Evolutionary conservation across 164 flowering plant species (phyloP), one percentile per base, ranked within the genome.

Genomic region (Nymphaea colorata): DNA sequence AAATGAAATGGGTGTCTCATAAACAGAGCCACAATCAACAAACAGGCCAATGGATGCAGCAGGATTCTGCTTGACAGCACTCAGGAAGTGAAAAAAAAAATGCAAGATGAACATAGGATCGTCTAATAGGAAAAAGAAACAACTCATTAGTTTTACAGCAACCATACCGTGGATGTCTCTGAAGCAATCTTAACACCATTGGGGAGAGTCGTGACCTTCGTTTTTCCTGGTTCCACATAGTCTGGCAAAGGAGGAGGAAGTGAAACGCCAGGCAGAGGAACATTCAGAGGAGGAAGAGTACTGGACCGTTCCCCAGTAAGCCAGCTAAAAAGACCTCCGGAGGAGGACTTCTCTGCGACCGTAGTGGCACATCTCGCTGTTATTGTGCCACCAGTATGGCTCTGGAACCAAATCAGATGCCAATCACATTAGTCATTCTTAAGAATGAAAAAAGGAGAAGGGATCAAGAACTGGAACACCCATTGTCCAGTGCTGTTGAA

Each of bases 151-250:
- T 6, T 7, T 61, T 36, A 36, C 36, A 67, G 7, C 43, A 59
- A 2, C 59, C 80, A 69, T 83, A 94, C 99, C 77, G 76, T 7
- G 3, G 96, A 85, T 47, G 87, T 69, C 74, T 91, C 94, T 0
- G 98, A 91, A 45, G 99, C 99, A n/a, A 94, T 76, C 72, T 73
- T 85, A 70, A 90, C 74, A 43, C 98, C 98, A 82, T 90, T 91
- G 5, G 90, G 75, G 41, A 94, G 93, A 17, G 90, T 88, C 43
- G 96, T 87, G 65, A 91, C 83, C 83, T 82, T 79, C 62, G 92
- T 88, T 80, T 83, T 82, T 44, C 82, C 81, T 11, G 89, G 92
- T 71, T 91, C 87, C 68, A 91, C 87, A 71, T 72, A 74, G 72
- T 94, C 98, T 3, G 96, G 98, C 45, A 94, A 76, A 17, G 92